Conservation (phyloP, 495 filamentous ascomycete genomes). For the Aspergillus cavernicola region DNA sequence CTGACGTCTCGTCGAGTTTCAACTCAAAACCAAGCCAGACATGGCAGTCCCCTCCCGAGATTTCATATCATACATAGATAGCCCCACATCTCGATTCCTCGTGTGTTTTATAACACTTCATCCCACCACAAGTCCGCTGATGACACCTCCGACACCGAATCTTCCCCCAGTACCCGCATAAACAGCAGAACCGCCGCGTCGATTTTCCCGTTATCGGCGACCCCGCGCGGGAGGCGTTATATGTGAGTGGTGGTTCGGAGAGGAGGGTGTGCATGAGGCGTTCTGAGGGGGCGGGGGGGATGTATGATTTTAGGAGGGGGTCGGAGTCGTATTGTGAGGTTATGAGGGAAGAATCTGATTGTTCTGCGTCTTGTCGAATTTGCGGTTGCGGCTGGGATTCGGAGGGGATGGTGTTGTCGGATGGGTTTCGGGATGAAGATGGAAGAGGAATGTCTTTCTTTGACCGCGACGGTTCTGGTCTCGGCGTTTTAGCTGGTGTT, state of each 20-base stretch:
- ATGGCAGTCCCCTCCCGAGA: too few relatives aligned
- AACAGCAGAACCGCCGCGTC: conserved; percentile 73
- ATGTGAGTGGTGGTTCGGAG: conserved; percentile 69
- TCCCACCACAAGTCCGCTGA: conserved; percentile 69
- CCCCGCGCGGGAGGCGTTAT: conserved; percentile 67
- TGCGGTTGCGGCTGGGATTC: background rate
- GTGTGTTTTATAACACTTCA: conserved; percentile 77
- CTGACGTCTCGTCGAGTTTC: too few relatives aligned
- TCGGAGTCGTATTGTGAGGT: conserved; percentile 52
- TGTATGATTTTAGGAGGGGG: conserved; percentile 57
- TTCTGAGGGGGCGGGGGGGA: conserved; percentile 61
- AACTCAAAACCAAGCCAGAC: too few relatives aligned
- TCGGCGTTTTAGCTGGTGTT: conserved; percentile 32
- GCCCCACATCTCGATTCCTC: conserved; percentile 75
- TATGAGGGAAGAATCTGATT: conserved; percentile 35
- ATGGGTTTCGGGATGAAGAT: conserved; percentile 9
- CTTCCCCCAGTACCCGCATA: conserved; percentile 91
- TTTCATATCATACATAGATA: conserved; percentile 27
- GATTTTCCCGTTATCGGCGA: conserved; percentile 52
- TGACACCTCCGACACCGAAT: conserved; percentile 84
- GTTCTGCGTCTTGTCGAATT: conserved; percentile 13
- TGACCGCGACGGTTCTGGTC: conserved; percentile 12
- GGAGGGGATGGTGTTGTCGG: background rate
- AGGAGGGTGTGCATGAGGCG: conserved; percentile 66
- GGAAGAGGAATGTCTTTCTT: conserved; percentile 11